Percentiles rank a stretch among this genome's conserved stretches.
These are phyloP conservation scores for Epichloe sp. DNA, from an alignment of 2,329 filamentous ascomycete genomes.

Conservation along the genomic window DNA sequence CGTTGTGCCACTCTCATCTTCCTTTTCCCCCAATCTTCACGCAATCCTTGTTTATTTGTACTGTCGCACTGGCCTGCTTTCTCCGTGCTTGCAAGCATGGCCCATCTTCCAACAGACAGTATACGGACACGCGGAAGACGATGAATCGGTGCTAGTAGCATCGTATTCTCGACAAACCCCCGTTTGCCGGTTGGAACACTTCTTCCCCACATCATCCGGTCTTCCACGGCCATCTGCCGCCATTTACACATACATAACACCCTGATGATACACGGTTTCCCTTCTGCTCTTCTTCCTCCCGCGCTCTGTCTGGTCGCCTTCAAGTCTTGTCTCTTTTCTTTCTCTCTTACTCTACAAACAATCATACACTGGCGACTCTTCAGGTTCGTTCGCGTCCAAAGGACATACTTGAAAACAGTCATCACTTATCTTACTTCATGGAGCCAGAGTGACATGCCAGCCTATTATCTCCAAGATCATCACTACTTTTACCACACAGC, in stretches of 20 bases:
- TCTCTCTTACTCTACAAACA: neutral
- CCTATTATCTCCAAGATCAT: slow-evolving; percentile 73
- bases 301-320: neutral
- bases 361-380: too few relatives aligned
- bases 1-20: too few relatives aligned
- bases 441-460: slow-evolving; percentile 50
- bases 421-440: too few relatives aligned
- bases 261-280: neutral
- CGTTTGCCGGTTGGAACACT: neutral
- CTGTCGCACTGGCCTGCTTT: neutral
- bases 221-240: neutral
- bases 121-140: neutral
- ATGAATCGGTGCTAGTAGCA: neutral
- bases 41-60: too few relatives aligned
- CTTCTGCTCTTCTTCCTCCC: neutral
- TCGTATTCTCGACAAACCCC: neutral
- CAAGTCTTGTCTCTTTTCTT: neutral
- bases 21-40: too few relatives aligned
- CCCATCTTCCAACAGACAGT: neutral
- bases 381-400: too few relatives aligned
- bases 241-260: neutral
- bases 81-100: slow-evolving; percentile 10
- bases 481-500: slow-evolving; percentile 90
- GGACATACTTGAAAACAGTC: too few relatives aligned
- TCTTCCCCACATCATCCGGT: neutral